Conservation (phyloP, 495 filamentous ascomycete species). For the Talaromyces ruber region DNA sequence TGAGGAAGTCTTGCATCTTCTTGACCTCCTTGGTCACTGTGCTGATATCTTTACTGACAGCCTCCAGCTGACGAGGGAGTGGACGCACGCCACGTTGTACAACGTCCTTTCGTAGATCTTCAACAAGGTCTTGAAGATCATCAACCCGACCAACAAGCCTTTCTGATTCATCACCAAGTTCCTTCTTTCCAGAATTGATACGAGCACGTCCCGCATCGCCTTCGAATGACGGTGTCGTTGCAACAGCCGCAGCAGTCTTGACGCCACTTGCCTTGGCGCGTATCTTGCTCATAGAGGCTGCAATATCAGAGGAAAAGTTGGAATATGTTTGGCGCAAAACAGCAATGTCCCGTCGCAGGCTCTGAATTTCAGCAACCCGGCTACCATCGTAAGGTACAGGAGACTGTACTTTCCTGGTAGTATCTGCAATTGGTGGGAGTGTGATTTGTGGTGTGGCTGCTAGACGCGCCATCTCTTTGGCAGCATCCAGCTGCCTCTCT, state of each 20-base stretch:
- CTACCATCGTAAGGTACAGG: conserved; percentile 28
- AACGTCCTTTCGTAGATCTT: conserved; percentile 96
- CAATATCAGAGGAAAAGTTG: conserved; percentile 78
- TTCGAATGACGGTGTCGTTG: conserved; percentile 52
- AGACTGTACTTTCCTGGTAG: conserved; percentile 9
- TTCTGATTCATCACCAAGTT: conserved; percentile 75
- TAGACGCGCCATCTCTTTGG: conserved; percentile 82
- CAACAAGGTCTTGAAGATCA: conserved; percentile 89
- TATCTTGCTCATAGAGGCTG: conserved; percentile 76
- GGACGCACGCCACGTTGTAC: conserved; percentile 88
- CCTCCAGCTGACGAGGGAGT: conserved; percentile 81
- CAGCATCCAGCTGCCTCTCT: conserved; percentile 81
- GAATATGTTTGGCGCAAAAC: conserved; percentile 90
- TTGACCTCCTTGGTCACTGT: conserved; percentile 76
- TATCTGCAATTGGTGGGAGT: conserved; percentile 18
- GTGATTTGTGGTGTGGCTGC: conserved; percentile 53
- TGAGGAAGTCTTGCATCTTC: conserved; percentile 90
- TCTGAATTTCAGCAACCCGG: conserved; percentile 71
- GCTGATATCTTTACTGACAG: conserved; percentile 78
- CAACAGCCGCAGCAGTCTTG: conserved; percentile 64
- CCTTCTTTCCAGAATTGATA: conserved; percentile 77
- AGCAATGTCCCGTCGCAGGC: conserved; percentile 80
- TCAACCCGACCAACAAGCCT: conserved; percentile 84
- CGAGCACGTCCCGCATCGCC: conserved; percentile 72
- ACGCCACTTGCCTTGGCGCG: conserved; percentile 70